Base-by-base conservation (phyloP, 1,139 yeast genomes). In the Geotrichum citri-aurantii region DNA sequence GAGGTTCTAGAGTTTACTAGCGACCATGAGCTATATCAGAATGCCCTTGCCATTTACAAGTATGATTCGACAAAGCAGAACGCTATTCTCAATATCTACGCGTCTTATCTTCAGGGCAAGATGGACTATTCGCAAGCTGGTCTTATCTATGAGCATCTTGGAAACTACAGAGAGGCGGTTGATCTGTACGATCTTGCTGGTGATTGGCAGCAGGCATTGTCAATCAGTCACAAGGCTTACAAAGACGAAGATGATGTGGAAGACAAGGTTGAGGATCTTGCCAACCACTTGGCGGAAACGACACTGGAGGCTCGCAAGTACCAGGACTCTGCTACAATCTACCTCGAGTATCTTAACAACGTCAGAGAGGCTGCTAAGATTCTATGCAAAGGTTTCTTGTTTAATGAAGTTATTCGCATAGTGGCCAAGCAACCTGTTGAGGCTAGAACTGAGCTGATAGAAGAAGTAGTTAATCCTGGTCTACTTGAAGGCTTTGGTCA, bases 401-500 rank as follows among this genome's bases (percentile, higher is more conserved):
- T 81, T 68, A 92, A 85, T 60, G 86, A 82, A 48, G 98, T 98
- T 0, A 81, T 88, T 33, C 76, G 92, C 59, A 68, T 88, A 29
- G 86, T 89, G 4, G 71, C 75, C 10, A 67, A 68, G n/a, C 65
- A 63, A 48, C 49, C 60, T 40, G 59, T 57, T 3, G 60, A 62
- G 7, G 58, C 57, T 12, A 53, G 57, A 29, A 59, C 59, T 3
- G 66, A 82, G 23, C 72, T 86, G 42, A 69, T 88, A 40, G 83
- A 80, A 55, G 72, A 79, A 1, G 74, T 86, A 12, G 81, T 92
- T 52, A 96, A 89, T 65, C 82, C 85, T 1, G 88, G 85, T 48
- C 74, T 93, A 50, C 84, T 86, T 56, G 98, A 93, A 71, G 95
- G 95, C 1, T 95, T 91, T 73, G 96, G 95, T 63, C 78, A 82